Evolutionary conservation across 192 early-diverging fungal species (phyloP).

Genomic region (Umbelopsis ramanniana): DNA sequence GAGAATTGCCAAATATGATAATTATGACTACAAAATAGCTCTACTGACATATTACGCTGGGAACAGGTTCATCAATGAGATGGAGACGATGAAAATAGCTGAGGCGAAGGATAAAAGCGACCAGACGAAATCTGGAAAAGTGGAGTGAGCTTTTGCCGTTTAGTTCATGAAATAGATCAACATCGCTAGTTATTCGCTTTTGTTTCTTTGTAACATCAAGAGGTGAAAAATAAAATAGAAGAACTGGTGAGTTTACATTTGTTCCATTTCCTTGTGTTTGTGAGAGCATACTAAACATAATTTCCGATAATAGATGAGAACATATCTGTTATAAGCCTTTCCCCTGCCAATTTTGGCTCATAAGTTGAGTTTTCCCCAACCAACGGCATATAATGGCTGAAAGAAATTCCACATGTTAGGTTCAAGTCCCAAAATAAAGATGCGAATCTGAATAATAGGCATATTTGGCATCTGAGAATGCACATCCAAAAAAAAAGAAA

Average conservation of each 20-base stretch:
- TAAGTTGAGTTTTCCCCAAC: too few species aligned
- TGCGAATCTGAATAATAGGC: too few species aligned
- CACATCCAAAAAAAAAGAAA: too few species aligned
- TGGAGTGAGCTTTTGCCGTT: background rate
- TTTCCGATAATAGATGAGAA: background rate
- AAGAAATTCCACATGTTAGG: background rate
- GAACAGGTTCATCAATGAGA: constrained; percentile 12
- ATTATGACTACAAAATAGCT: background rate
- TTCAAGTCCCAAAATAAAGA: too few species aligned
- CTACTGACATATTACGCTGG: background rate
- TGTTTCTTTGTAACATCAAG: too few species aligned
- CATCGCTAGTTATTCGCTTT: too few species aligned
- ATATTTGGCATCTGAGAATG: too few species aligned
- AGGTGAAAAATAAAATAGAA: too few species aligned
- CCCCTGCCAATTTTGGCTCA: too few species aligned
- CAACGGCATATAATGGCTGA: background rate
- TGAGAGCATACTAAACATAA: background rate
- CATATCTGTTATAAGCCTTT: background rate
- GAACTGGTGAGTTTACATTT: too few species aligned
- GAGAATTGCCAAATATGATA: background rate
- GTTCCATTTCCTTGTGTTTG: background rate
- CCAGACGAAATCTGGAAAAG: background rate
- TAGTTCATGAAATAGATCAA: too few species aligned
- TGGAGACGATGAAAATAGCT: background rate
- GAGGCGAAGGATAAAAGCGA: background rate